Evolutionary conservation across 345 rosid species (phyloP).

Genomic region (Odontarrhena argentea): DNA sequence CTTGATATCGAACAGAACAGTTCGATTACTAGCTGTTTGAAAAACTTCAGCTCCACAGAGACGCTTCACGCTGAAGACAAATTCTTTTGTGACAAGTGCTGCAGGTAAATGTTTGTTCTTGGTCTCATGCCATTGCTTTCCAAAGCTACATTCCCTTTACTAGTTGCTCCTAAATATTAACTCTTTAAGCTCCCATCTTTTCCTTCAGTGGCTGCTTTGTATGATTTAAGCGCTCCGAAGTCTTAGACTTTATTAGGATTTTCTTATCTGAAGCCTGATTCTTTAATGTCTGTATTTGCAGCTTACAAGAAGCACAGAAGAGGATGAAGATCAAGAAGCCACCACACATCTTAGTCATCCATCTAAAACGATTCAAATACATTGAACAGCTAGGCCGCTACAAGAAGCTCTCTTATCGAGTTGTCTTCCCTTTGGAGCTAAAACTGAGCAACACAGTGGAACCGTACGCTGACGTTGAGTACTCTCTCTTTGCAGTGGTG

Average conservation of each 20-base stretch:
- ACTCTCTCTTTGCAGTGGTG: slow-evolving; percentile 95
- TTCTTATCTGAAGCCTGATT: neutral
- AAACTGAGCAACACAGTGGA: slow-evolving; percentile 93
- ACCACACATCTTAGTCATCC: slow-evolving; percentile 88
- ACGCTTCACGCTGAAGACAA: slow-evolving; percentile 99
- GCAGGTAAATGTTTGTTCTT: slow-evolving; percentile 65
- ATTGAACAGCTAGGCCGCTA: slow-evolving; percentile 93
- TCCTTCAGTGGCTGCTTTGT: neutral
- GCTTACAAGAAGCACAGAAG: slow-evolving; percentile 99
- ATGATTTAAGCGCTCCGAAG: neutral
- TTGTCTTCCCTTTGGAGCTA: slow-evolving; percentile 92
- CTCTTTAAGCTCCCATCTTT: neutral
- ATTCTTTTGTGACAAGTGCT: slow-evolving; percentile 99
- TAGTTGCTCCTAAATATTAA: neutral
- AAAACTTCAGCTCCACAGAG: slow-evolving; percentile 99
- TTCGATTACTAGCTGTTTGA: slow-evolving; percentile 98
- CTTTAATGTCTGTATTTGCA: neutral
- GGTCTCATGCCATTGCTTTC: neutral
- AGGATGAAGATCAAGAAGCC: slow-evolving; percentile 99
- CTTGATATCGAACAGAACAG: slow-evolving; percentile 99
- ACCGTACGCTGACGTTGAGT: slow-evolving; percentile 76
- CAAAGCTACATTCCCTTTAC: neutral
- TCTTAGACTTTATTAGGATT: neutral
- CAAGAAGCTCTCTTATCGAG: slow-evolving; percentile 93
- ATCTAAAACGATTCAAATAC: slow-evolving; percentile 93